Base-by-base conservation (phyloP, 2,329 filamentous ascomycete species). In the Paecilomyces sp. region DNA sequence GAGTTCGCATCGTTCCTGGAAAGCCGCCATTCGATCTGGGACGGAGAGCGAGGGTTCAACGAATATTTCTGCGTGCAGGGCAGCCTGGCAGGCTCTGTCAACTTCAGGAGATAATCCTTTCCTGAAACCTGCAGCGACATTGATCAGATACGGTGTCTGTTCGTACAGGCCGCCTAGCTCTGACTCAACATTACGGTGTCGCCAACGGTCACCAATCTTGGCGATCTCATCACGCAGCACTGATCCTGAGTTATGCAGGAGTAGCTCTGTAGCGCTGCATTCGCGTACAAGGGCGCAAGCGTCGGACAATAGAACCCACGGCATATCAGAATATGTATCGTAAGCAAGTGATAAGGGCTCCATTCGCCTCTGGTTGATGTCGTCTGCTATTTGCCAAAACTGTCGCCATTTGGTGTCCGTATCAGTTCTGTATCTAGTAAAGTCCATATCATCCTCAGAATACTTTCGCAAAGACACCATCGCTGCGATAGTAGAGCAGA, bases 251-350 rank as follows among this genome's bases (percentile, higher is more conserved):
- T 96, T 97, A 67, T 92, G 83, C 64, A 84, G 83, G 11, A 96
- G 81, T 4, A 86, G 79, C 73, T 99, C 94, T 15, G 93, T 78
- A 55, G 83, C 81, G 71, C 88, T 94, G 76, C 90, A 96, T 67
- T 88, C 85, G 62, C 93, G 83, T 57, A 97, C 83, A 2, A 89
- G 86, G 3, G 90, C 89, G 55, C 95, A 80, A 33, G 88, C 86
- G 74, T 97, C 92, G 1, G 92, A 87, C 67, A 91, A 88, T 3
- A 96, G 82, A 54, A 95, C 83, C 91, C 92, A 97, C 1, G 91
- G 85, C 77, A 92, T 83, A 56, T 88, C 87, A 9, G 83, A 82
- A 55, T 84, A 81, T 0, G 82, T 74, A 68, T 97, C 94, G 58
- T 90, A 86, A 0, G 87, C 85, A 53, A 97, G 79, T 1, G 90